Evolutionary conservation across 306 rosid species (phyloP).

Genomic region (Vigna angularis): DNA sequence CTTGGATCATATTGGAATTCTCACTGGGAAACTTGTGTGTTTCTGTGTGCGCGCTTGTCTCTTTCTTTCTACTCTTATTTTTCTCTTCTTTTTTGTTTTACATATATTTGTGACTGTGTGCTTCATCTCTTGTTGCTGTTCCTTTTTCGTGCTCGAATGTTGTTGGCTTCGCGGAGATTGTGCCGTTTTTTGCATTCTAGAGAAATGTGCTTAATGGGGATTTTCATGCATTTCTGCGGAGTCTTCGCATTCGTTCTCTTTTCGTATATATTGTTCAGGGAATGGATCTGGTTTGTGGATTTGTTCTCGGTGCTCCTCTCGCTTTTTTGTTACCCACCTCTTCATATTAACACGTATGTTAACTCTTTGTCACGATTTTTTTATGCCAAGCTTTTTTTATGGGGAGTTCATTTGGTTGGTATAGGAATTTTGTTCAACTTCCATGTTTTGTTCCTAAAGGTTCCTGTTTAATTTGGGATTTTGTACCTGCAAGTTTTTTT

Average conservation of each 20-base stretch:
- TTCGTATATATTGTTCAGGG: conserved; percentile 35
- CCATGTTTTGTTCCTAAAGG: conserved; percentile 29
- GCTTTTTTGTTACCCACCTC: not conserved
- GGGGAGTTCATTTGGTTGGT: conserved; percentile 35
- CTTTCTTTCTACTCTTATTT: conserved; percentile 30
- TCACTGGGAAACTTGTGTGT: conserved; percentile 34
- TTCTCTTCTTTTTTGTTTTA: not conserved
- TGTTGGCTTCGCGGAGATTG: conserved; percentile 46
- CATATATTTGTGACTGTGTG: conserved; percentile 1
- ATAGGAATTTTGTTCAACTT: conserved; percentile 18
- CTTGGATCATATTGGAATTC: conserved; percentile 68
- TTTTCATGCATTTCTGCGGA: conserved; percentile 47
- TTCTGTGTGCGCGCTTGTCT: conserved; percentile 43
- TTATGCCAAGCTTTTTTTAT: not conserved
- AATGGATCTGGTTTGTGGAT: conserved; percentile 64
- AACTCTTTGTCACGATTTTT: not conserved
- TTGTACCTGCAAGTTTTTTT: not conserved
- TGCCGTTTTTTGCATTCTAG: conserved; percentile 36
- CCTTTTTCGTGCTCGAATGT: conserved; percentile 31
- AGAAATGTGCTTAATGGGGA: conserved; percentile 55
- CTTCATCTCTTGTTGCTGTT: not conserved
- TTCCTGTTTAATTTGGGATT: conserved; percentile 42
- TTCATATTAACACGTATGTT: conserved; percentile 7
- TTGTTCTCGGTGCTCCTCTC: conserved; percentile 32
- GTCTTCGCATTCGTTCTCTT: conserved; percentile 43